Evolutionary conservation across 2,329 filamentous ascomycete genomes (phyloP).

Genomic region (Aspergillus sergii): DNA sequence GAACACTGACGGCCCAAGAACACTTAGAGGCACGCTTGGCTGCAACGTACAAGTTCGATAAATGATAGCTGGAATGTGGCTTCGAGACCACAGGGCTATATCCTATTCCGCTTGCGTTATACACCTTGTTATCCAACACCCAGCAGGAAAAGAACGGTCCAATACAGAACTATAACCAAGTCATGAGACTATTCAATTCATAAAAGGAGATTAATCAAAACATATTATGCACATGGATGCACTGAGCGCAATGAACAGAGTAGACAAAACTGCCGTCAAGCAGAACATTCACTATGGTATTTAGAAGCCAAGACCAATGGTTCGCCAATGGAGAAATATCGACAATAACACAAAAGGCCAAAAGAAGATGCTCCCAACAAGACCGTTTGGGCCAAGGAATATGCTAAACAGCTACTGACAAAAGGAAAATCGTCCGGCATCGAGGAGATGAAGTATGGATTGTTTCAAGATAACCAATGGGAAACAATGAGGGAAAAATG

Average conservation of each 20-base stretch:
- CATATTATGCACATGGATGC: slow-evolving; percentile 18
- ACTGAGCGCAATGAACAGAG: slow-evolving; percentile 20
- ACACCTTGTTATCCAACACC: not conserved
- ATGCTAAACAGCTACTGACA: slow-evolving; percentile 33
- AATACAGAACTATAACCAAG: not conserved
- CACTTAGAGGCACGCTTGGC: slow-evolving; percentile 61
- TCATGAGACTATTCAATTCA: slow-evolving; percentile 16
- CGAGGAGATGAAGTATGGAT: slow-evolving; percentile 12
- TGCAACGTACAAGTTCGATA: slow-evolving; percentile 58
- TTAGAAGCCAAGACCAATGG: slow-evolving; percentile 13
- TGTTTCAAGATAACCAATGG: slow-evolving; percentile 2
- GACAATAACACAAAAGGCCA: slow-evolving; percentile 2
- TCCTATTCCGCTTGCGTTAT: not conserved
- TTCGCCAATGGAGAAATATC: slow-evolving; percentile 14
- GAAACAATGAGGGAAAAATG: slow-evolving; percentile 1
- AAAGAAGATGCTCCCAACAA: slow-evolving; percentile 26
- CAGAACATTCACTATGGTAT: slow-evolving; percentile 19
- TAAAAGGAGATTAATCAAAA: slow-evolving; percentile 8
- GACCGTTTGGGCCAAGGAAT: slow-evolving; percentile 19
- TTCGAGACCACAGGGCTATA: not conserved
- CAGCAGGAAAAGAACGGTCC: not conserved
- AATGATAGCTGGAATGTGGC: slow-evolving; percentile 11
- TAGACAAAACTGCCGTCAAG: slow-evolving; percentile 15
- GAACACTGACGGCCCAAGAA: slow-evolving; percentile 58
- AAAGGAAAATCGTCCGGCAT: slow-evolving; percentile 37